Base-by-base conservation (phyloP, 2,329 filamentous ascomycete genomes). In the Fusarium sp. region DNA sequence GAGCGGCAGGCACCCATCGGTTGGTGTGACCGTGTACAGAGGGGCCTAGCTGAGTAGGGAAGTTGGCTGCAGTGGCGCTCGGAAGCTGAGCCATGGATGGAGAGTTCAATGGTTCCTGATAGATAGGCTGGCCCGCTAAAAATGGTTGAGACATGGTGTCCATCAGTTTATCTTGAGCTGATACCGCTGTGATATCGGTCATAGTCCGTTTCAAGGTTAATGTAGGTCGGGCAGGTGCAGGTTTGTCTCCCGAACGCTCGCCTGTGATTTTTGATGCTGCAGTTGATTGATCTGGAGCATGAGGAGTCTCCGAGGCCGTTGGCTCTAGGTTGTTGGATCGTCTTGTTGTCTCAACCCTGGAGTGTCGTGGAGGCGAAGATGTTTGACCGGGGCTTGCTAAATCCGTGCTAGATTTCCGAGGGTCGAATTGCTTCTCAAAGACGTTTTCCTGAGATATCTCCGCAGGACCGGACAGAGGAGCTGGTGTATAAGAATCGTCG, bases 121-220 rank as follows among this genome's bases (percentile, higher is more conserved):
- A 76, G 14, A 78, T 60, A 17, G 74, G 72, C 51, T 79, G 77
- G 5, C 74, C 77, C 13, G 86, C 81, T 26, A 90, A 81, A 76
- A 93, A 97, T 17, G 95, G 94, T 76, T 94, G 90, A 24, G 93
- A 90, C 79, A 97, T 84, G 50, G 91, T 90, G 75, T 98, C 94
- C 72, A 95, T 88, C 45, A 97, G 87, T 79, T 91, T 95, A 73
- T 91, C 90, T 78, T 96, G 92, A 68, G 96, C 82, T 19, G 89
- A 89, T 28, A 92, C 84, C 19, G 92, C 87, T 52, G 88, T 87
- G 22, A 92, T 88, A 78, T 98, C 95, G 17, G 95, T 98, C 80
- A 92, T 91, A 19, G 95, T 97, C 74, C 95, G 89, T 80, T 94
- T 96, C 66, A 97, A 80, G 56, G 80, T 92, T 52, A 64, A 19